phyloP scores from a whole-genome alignment of 305 asterid species.

The Solanum hybrid region DNA sequence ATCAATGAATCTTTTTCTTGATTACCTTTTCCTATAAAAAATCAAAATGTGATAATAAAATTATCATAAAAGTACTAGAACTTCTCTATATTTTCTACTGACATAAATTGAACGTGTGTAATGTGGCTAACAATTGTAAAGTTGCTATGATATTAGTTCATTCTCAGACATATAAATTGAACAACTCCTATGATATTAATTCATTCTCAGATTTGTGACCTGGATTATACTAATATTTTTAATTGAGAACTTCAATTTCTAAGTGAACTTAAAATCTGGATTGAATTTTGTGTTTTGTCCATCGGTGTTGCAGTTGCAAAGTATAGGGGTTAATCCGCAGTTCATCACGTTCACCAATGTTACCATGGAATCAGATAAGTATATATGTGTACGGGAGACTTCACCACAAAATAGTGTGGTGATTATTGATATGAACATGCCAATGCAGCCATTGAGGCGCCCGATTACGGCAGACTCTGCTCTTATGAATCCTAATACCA shows the following conservation, averaged over 20 bases:
- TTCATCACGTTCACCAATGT: slow-evolving; percentile 97
- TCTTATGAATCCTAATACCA: slow-evolving; percentile 86
- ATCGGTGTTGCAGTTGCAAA: slow-evolving; percentile 63
- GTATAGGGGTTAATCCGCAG: slow-evolving; percentile 94
- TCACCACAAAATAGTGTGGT: slow-evolving; percentile 92
- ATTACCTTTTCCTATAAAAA: not conserved
- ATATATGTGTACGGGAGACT: slow-evolving; percentile 93
- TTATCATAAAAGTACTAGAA: not conserved
- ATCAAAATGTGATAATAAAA: not conserved
- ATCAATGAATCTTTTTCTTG: not conserved
- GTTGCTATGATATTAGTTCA: not conserved
- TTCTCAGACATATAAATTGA: not conserved
- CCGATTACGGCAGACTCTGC: slow-evolving; percentile 99
- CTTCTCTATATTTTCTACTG: not conserved
- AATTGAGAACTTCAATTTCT: not conserved
- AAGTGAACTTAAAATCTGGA: not conserved
- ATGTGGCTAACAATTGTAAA: not conserved
- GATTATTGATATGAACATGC: slow-evolving; percentile 94
- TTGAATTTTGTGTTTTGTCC: slow-evolving; percentile 24
- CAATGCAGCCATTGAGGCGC: slow-evolving; percentile 92
- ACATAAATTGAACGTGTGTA: not conserved
- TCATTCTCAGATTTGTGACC: not conserved
- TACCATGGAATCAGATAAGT: slow-evolving; percentile 98
- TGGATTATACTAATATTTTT: not conserved
- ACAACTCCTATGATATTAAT: not conserved